phyloP scores from a whole-genome alignment of 306 rosid species.

The Crotalaria pallida region DNA sequence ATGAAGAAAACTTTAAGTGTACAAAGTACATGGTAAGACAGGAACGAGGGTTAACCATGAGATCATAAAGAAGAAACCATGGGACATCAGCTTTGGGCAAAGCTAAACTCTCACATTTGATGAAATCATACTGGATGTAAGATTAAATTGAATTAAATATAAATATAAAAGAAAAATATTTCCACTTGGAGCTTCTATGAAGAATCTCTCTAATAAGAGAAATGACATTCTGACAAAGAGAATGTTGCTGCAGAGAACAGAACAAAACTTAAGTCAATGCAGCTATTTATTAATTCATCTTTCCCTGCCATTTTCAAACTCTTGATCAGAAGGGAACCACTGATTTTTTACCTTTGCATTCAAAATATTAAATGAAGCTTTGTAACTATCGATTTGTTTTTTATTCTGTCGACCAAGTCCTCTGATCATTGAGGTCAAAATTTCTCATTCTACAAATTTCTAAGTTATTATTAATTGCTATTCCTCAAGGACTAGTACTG shows the following conservation, averaged over 20 bases:
- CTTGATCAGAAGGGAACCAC: neutral
- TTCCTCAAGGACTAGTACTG: neutral
- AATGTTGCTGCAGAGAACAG: neutral
- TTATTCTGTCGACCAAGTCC: neutral
- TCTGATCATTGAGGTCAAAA: neutral
- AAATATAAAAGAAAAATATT: neutral
- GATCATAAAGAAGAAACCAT: too few species aligned
- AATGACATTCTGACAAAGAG: slow-evolving; percentile 20
- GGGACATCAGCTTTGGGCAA: too few species aligned
- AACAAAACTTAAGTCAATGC: slow-evolving; percentile 19
- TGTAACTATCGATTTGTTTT: slow-evolving; percentile 17
- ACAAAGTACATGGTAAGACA: too few species aligned
- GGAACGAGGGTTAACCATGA: too few species aligned
- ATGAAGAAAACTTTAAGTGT: too few species aligned
- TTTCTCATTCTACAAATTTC: neutral
- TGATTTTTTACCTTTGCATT: neutral
- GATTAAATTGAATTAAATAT: too few species aligned
- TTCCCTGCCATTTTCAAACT: neutral
- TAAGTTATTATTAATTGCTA: neutral
- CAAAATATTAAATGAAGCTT: slow-evolving; percentile 11
- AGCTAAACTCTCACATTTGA: too few species aligned
- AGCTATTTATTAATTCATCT: neutral
- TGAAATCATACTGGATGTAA: too few species aligned
- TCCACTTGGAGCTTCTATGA: neutral
- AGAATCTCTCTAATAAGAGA: neutral